Evolutionary conservation across 1,139 yeast genomes (phyloP).

Genomic region (Sugiyamaella xylanicola): DNA sequence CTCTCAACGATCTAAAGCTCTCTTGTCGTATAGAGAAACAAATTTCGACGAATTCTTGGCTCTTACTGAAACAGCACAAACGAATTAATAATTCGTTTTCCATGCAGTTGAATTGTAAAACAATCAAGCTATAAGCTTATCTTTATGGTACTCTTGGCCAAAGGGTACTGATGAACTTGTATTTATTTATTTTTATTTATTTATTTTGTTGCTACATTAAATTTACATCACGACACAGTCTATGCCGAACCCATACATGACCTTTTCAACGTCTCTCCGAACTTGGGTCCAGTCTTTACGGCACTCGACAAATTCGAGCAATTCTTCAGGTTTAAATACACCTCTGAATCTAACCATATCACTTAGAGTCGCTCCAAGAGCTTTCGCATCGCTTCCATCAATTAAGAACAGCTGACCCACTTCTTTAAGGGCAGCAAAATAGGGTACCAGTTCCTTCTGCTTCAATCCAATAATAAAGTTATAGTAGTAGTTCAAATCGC

Average conservation of each 20-base stretch:
- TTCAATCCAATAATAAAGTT: slow-evolving; percentile 65
- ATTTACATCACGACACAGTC: slow-evolving; percentile 55
- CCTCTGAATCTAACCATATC: slow-evolving; percentile 88
- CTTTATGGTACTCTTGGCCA: background rate
- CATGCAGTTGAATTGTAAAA: slow-evolving; percentile 12
- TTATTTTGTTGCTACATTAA: background rate
- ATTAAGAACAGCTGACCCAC: slow-evolving; percentile 82
- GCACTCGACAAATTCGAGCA: slow-evolving; percentile 86
- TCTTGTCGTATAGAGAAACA: slow-evolving; percentile 8
- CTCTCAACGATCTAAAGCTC: slow-evolving; percentile 23
- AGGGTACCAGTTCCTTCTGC: slow-evolving; percentile 71
- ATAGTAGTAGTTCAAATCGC: slow-evolving; percentile 67
- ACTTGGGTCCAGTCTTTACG: slow-evolving; percentile 84
- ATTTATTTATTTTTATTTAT: background rate
- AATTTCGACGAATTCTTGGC: slow-evolving; percentile 19
- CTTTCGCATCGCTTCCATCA: slow-evolving; percentile 73
- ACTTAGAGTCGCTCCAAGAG: slow-evolving; percentile 79
- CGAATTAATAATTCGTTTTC: slow-evolving; percentile 1
- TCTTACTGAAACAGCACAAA: slow-evolving; percentile 4
- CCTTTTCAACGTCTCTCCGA: slow-evolving; percentile 80
- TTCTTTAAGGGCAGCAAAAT: slow-evolving; percentile 78
- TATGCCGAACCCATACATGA: slow-evolving; percentile 89
- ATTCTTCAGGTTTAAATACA: slow-evolving; percentile 87
- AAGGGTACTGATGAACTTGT: background rate
- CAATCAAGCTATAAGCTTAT: background rate